Evolutionary conservation across 2,329 filamentous ascomycete species (phyloP), one percentile per base, ranked within the genome.

Genomic region (Daldinia sp.): DNA sequence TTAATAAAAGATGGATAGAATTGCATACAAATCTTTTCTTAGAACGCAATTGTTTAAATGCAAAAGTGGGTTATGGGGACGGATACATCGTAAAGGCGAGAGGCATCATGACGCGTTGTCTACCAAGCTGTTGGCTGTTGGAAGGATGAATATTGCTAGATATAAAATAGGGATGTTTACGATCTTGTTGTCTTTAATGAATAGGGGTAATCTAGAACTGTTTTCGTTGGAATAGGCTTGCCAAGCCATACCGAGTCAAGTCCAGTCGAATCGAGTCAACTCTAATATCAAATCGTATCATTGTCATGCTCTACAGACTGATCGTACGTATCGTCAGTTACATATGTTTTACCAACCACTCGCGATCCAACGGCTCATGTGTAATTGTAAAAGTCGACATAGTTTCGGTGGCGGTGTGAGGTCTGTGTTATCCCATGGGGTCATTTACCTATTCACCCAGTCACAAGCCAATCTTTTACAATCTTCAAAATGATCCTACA

Each of bases 261-360:
- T 27, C 39, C 13, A 45, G 47, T 54, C 35, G 35, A 27, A 27
- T 27, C 39, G 21, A 45, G 47, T 54, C 35, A 30, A 57, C 59
- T 62, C 29, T 62, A 67, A 67, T 64, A 58, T 47, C 13, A 62
- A 58, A 67, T 67, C 64, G 64, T 62, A 62, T 64, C 64, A 67
- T 67, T 54, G 15, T 67, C 61, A 62, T 64, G 64, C 61, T 29
- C 50, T 64, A 23, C 37, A 54, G 48, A 29, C 39, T 45, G 57
- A 64, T 64, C 57, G 53, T 61, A 53, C 53, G 47, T 21, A 48
- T 35, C 13, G 21, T 23, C 19, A 32, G 34, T n/a, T n/a, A n/a
- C n/a, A n/a, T 32, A 52, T 45, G 48, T 39, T 17, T 34, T 48
- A 49, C 43, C 43, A 47, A 51, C 29, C 15, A 13, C 35, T 17